Percentiles rank a stretch among this genome's conserved stretches.
Conservation (phyloP, 345 rosid genomes). For the Gynandropsis gynandra region DNA sequence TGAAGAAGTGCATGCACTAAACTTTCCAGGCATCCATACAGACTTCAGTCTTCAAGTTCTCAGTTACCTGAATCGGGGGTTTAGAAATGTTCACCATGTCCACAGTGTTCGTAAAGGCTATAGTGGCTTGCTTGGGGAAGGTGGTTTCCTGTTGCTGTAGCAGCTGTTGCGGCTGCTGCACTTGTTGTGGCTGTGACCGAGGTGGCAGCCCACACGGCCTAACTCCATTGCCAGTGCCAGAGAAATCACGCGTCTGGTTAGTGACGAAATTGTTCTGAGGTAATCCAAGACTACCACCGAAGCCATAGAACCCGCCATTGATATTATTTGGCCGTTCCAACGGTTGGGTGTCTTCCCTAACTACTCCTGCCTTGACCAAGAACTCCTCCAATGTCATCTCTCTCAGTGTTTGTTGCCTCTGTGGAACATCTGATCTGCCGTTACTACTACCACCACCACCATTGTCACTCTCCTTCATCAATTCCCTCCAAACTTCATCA, state of each 20-base stretch:
- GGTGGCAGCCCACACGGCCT: slow-evolving; percentile 29
- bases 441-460: slow-evolving; percentile 29
- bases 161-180: slow-evolving; percentile 25
- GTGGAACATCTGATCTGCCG: slow-evolving; percentile 32
- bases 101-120: slow-evolving; percentile 31
- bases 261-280: slow-evolving; percentile 23
- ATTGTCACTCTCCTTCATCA: slow-evolving; percentile 38
- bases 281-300: slow-evolving; percentile 7
- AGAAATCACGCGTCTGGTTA: slow-evolving; percentile 44
- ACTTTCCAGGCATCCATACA: too few species aligned
- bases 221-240: slow-evolving; percentile 29
- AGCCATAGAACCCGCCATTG: slow-evolving; percentile 32
- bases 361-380: slow-evolving; percentile 71
- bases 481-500: slow-evolving; percentile 79
- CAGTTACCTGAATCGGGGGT: slow-evolving; percentile 25
- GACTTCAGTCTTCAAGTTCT: slow-evolving; percentile 23
- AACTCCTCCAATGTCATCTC: slow-evolving; percentile 92
- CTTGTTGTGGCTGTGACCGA: slow-evolving; percentile 15
- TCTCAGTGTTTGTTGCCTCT: slow-evolving; percentile 74
- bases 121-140: slow-evolving; percentile 54
- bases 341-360: slow-evolving; percentile 45
- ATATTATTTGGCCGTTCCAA: slow-evolving; percentile 27
- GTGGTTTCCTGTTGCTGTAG: slow-evolving; percentile 38
- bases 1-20: too few species aligned
- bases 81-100: slow-evolving; percentile 3